Evolutionary conservation across 75 land plant genomes (phyloP), one percentile per base, ranked within the genome.

Genomic region (Selaginella tamariscina): DNA sequence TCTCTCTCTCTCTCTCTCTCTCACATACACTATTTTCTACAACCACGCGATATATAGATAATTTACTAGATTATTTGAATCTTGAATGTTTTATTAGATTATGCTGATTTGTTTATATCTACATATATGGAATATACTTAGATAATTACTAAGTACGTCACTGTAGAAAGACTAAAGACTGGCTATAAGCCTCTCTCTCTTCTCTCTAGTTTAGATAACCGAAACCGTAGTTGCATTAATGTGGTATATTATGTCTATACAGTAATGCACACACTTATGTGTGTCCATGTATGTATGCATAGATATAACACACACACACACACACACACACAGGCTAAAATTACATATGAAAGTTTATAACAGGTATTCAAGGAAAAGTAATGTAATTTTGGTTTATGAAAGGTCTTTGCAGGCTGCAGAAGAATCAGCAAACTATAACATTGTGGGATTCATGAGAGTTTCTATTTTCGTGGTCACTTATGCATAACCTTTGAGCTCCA

Each of bases 381-480:
- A 30, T 30, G 30, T 9, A 30, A 64, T 27, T 64, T 2, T 56
- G 31, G 68, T 32, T 66, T 66, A 49, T 68, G 70, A 24, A 68
- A 68, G 70, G 67, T 23, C 23, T 32, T 67, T 74, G 68, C 70
- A 76, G 78, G 78, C 78, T 56, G 54, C 28, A 30, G 74, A 71
- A 32, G 78, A 76, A 54, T 31, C 78, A 56, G 30, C 65, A 30
- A 71, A 31, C 70, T 24, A 68, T 30, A 76, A 76, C 32, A 57
- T 76, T 60, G 78, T 76, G 24, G 71, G 74, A 76, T 76, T 56
- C 67, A 68, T 57, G 78, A 76, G 31, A 72, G 76, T 54, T 76
- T 76, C 32, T 76, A 76, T 32, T 76, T 76, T 31, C 74, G 78
- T 0, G 78, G 78, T 32, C 78, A 76, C 67, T 73, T 76, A 26